Percentiles rank a stretch among this genome's conserved stretches.
These are phyloP conservation scores for Neovahlkampfia damariscottae DNA, from an alignment of 78 protist species.

Conservation along the genomic window DNA sequence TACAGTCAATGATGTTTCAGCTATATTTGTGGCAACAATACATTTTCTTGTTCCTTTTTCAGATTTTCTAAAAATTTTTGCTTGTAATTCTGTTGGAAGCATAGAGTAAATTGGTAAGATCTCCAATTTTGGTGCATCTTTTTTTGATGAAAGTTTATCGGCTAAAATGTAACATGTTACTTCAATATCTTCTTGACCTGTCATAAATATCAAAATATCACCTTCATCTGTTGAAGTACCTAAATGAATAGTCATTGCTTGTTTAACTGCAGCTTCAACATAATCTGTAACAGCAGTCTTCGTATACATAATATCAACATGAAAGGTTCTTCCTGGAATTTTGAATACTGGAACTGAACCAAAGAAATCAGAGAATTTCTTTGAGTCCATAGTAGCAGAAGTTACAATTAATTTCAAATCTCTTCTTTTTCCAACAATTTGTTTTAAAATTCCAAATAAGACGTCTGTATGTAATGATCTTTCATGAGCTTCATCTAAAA, in stretches of 20 bases:
- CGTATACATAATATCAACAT: slow-evolving; percentile 73
- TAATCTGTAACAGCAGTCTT: slow-evolving; percentile 65
- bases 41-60: slow-evolving; percentile 63
- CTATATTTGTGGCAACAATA: slow-evolving; percentile 93
- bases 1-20: slow-evolving; percentile 92
- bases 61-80: slow-evolving; percentile 77
- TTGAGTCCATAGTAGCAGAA: slow-evolving; percentile 96
- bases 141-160: slow-evolving; percentile 17
- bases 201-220: slow-evolving; percentile 97
- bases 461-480: slow-evolving; percentile 94
- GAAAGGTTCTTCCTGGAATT: slow-evolving; percentile 96
- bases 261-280: slow-evolving; percentile 87
- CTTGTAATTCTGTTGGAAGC: slow-evolving; percentile 87
- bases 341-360: slow-evolving; percentile 76
- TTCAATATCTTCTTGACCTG: slow-evolving; percentile 98
- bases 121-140: slow-evolving; percentile 34
- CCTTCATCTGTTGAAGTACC: slow-evolving; percentile 63
- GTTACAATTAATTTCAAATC: slow-evolving; percentile 97
- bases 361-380: slow-evolving; percentile 84
- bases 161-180: slow-evolving; percentile 56
- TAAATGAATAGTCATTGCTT: slow-evolving; percentile 32
- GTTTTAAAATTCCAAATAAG: slow-evolving; percentile 74
- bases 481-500: slow-evolving; percentile 99
- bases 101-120: slow-evolving; percentile 91
- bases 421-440: slow-evolving; percentile 38